A percentile compares a stretch with the other conserved stretches of the same genome.
Conservation (phyloP, 2,329 filamentous ascomycete species). For the Lachnellula occidentalis region DNA sequence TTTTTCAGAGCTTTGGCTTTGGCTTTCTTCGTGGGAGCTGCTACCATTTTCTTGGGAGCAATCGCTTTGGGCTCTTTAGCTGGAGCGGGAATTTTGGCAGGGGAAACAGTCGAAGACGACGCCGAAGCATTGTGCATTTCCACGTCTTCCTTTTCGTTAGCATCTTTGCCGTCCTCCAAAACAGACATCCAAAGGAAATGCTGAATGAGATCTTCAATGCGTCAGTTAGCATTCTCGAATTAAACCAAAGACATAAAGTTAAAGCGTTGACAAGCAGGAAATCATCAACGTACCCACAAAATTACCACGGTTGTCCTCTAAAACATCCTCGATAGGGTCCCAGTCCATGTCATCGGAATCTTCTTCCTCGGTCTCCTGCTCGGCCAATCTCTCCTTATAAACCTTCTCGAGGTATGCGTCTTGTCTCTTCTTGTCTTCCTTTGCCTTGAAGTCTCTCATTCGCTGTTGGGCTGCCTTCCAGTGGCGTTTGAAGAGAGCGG, state of each 20-base stretch:
- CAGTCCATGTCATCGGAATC: slow-evolving; percentile 35
- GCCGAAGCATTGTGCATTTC: not conserved
- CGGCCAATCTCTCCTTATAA: slow-evolving; percentile 36
- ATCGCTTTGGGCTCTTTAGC: not conserved
- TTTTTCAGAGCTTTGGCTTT: slow-evolving; percentile 32
- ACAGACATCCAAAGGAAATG: slow-evolving; percentile 17
- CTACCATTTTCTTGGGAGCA: not conserved
- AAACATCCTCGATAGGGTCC: slow-evolving; percentile 44
- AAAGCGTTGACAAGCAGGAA: slow-evolving; percentile 25
- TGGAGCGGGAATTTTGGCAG: not conserved
- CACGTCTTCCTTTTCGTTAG: not conserved
- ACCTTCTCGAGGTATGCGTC: slow-evolving; percentile 39
- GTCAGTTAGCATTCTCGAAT: not conserved
- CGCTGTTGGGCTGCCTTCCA: slow-evolving; percentile 39
- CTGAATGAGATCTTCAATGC: slow-evolving; percentile 15
- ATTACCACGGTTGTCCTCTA: slow-evolving; percentile 39
- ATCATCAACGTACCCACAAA: slow-evolving; percentile 37
- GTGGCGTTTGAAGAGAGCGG: slow-evolving; percentile 42
- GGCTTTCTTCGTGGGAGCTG: slow-evolving; percentile 7
- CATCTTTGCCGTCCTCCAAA: not conserved
- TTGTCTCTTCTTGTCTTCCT: slow-evolving; percentile 39
- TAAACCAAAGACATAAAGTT: no score
- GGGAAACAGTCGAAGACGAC: not conserved
- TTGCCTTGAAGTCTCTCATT: slow-evolving; percentile 34
- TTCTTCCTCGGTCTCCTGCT: slow-evolving; percentile 21